Evolutionary conservation across 176 grass and related monocot species (phyloP), one percentile per base, ranked within the genome.

Genomic region (Alloteropsis semialata): DNA sequence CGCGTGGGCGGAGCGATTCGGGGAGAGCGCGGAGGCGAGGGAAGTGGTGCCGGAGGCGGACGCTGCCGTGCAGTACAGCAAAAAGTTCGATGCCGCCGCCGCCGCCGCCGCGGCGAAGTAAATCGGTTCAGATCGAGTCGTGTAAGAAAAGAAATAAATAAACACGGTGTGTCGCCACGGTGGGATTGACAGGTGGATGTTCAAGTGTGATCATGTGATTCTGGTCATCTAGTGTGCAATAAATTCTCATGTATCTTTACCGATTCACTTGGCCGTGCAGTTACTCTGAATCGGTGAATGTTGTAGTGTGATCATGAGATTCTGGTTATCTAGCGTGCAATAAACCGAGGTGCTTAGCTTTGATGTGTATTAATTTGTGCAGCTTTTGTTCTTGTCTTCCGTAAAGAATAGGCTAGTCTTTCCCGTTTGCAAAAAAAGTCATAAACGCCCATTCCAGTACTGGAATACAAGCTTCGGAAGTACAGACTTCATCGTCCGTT

Each of bases 1-100:
- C 10, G 81, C 77, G 38, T 91, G 89, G 89, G 69, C n/a, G 48
- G 45, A 88, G 49, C 76, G 71, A 6, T 85, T 85, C 39, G 29
- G 60, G 0, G 57, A 41, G 3, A 46, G 29, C 0, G 69, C 56
- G 29, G 72, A 9, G 37, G 89, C 60, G 3, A 88, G 72, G 33
- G 51, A 22, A 1, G 69, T 78, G 18, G 36, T 78, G 54, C 81
- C 89, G 50, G 69, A 75, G 13, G 10, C 3, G 5, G 83, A 85
- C 13, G 4, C 11, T 61, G 18, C 75, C 4, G 77, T 85, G 45
- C 77, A 85, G 60, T 34, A 22, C 10, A 2, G 1, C 48, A 72
- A 60, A 2, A 65, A 21, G 66, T 6, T 77, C 10, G 59, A 0
- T 4, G 76, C 66, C 2, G 58, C 45, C 11, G 44, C 10, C 27